Evolutionary conservation across 192 early-diverging fungal genomes (phyloP).

Genomic region (Coemansia sp.): DNA sequence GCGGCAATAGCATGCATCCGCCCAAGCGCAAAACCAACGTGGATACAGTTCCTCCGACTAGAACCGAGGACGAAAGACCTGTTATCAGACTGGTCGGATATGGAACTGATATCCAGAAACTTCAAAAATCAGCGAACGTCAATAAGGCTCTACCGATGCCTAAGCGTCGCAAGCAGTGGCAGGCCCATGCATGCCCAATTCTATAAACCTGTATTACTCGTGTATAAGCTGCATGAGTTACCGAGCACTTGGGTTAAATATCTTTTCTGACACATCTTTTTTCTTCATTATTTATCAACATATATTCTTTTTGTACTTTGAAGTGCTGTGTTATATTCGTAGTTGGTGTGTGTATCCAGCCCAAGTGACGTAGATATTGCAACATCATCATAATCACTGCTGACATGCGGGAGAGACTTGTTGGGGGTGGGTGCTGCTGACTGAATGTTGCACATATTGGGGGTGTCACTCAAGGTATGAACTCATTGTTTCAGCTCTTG

Average conservation of each 20-base stretch:
- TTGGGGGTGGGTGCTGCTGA: background rate
- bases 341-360: background rate
- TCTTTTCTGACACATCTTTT: background rate
- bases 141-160: conserved; percentile 45
- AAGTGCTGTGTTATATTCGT: background rate
- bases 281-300: background rate
- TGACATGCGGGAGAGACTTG: background rate
- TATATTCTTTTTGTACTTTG: background rate
- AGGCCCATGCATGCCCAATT: conserved; percentile 26
- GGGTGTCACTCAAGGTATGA: background rate
- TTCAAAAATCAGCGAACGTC: conserved; percentile 14
- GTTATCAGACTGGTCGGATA: conserved; percentile 7
- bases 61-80: background rate
- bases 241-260: background rate
- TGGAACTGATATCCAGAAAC: background rate
- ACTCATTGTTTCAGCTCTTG: background rate
- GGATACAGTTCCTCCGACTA: background rate
- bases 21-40: background rate
- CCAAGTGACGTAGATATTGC: background rate
- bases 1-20: background rate
- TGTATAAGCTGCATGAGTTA: background rate
- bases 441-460: background rate
- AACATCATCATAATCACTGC: background rate
- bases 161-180: conserved; percentile 15
- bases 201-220: conserved; percentile 16